These are phyloP conservation scores for Areca catechu DNA, from an alignment of 176 grass and related monocot species.

Conservation along the genomic window DNA sequence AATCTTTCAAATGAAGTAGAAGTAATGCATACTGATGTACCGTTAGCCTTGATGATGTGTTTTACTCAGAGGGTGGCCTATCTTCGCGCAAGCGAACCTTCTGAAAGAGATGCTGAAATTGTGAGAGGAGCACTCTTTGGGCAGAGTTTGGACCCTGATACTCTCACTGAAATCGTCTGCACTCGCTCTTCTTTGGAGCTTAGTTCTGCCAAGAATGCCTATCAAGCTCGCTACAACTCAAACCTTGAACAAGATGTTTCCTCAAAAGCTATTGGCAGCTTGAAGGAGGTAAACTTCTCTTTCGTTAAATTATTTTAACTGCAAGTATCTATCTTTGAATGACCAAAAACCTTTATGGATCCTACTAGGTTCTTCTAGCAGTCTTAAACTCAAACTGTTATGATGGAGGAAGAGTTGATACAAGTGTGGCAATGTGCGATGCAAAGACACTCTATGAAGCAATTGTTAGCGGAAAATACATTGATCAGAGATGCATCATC, in stretches of 20 bases:
- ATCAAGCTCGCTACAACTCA: constrained; percentile 10
- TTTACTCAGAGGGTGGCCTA: constrained; percentile 19
- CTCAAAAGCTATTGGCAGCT: constrained; percentile 5
- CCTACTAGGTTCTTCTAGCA: constrained; percentile 26
- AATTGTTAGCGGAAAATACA: constrained; percentile 26
- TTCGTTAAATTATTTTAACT: no score
- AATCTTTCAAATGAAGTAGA: not conserved
- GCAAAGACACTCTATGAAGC: constrained; percentile 38
- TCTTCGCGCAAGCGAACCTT: constrained; percentile 14
- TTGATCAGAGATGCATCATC: constrained; percentile 25
- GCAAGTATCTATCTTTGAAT: no score
- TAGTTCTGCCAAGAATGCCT: constrained; percentile 4
- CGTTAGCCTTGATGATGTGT: not conserved
- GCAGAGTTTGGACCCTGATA: not conserved
- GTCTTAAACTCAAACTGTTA: constrained; percentile 23
- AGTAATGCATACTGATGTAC: not conserved
- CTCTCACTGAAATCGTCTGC: constrained; percentile 21
- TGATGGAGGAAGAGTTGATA: constrained; percentile 18
- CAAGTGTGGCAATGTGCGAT: constrained; percentile 37
- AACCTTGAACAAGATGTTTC: constrained; percentile 18
- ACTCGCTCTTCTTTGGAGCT: constrained; percentile 14
- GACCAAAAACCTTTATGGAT: not conserved
- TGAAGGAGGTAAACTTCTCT: constrained; percentile 12
- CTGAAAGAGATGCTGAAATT: constrained; percentile 18
- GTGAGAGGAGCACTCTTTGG: constrained; percentile 23